Evolutionary conservation across 1,284 basidiomycete species (phyloP), one percentile per base, ranked within the genome.

Genomic region (Coniophora puteana): DNA sequence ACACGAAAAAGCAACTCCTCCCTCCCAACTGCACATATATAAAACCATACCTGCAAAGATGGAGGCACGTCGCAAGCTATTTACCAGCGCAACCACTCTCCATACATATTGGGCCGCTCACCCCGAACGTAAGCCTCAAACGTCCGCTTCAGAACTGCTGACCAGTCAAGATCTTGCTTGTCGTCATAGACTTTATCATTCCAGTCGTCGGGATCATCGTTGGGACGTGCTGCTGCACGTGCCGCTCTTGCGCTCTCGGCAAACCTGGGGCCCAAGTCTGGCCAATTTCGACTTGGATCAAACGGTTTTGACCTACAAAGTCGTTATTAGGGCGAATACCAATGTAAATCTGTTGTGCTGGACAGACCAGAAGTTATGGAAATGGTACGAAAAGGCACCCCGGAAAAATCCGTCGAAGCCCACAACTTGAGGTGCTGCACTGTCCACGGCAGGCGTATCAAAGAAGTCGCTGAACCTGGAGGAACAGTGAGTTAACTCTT

Each of bases 81-180:
- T 62, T 54, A 74, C 74, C 74, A 76, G 45, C 59, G 54, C 17
- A 78, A 49, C 71, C 78, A 85, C 62, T 86, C 83, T 35, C 84
- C 84, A 55, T 86, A 89, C 80, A 85, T 79, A 54, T 86, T 87
- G 5, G 85, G 83, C 40, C 74, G 59, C 60, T 89, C 85, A 4
- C 78, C 81, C 17, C 86, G 69, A 33, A 89, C 50, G 57, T 80
- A 89, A 17, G 75, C 71, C 62, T 89, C 87, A 53, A 88, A 89
- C 18, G 85, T 88, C 49, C 88, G 68, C 65, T 89, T 89, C 44
- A 89, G 57, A n/a, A 88, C 83, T 0, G 83, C 76, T 17, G 80
- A 69, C 87, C 86, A 89, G 54, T 79, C 76, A 42, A 89, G 59
- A 56, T 89, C 86, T 21, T 74, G 63, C 59, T 77, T 74, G 57